Evolutionary conservation across 176 grass and related monocot genomes (phyloP).

Genomic region (Aegilops umbellulata): DNA sequence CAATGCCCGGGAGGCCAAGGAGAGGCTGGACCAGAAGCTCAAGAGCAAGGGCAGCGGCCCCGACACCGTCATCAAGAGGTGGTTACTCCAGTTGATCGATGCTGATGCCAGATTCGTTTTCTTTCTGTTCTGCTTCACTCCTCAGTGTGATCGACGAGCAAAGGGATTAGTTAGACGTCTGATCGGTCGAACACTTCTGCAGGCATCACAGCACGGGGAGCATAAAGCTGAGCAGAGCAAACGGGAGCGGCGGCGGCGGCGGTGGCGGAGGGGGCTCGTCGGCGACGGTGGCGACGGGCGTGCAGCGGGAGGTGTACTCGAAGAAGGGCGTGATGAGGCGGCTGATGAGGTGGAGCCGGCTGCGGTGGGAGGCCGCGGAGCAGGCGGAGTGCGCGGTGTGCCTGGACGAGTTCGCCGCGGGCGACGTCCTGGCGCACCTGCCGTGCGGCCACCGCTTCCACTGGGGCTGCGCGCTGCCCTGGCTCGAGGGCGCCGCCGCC

Average conservation of each 20-base stretch:
- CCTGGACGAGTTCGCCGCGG: slow-evolving; percentile 77
- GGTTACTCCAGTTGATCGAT: background rate
- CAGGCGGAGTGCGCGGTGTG: slow-evolving; percentile 80
- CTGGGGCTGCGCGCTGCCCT: slow-evolving; percentile 74
- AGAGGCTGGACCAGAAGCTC: slow-evolving; percentile 82
- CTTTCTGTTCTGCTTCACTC: background rate
- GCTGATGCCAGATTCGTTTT: background rate
- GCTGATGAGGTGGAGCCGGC: slow-evolving; percentile 77
- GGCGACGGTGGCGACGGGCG: background rate
- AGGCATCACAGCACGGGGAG: slow-evolving; percentile 78
- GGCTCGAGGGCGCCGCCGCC: slow-evolving; percentile 64
- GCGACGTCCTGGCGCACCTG: slow-evolving; percentile 73
- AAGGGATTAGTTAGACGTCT: background rate
- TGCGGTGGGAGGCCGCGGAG: slow-evolving; percentile 67
- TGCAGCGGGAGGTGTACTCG: slow-evolving; percentile 77
- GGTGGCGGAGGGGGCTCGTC: background rate
- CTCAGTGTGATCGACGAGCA: background rate
- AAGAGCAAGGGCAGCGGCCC: slow-evolving; percentile 1
- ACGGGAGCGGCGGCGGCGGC: background rate
- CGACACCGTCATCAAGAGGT: slow-evolving; percentile 53
- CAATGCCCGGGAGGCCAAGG: slow-evolving; percentile 80
- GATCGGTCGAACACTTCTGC: background rate
- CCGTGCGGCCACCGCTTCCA: slow-evolving; percentile 92
- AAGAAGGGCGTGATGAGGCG: slow-evolving; percentile 49
- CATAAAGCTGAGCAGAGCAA: slow-evolving; percentile 37